Evolutionary conservation across 768 basidiomycete genomes (phyloP), one percentile per base, ranked within the genome.

Genomic region (Trametes cubensis): DNA sequence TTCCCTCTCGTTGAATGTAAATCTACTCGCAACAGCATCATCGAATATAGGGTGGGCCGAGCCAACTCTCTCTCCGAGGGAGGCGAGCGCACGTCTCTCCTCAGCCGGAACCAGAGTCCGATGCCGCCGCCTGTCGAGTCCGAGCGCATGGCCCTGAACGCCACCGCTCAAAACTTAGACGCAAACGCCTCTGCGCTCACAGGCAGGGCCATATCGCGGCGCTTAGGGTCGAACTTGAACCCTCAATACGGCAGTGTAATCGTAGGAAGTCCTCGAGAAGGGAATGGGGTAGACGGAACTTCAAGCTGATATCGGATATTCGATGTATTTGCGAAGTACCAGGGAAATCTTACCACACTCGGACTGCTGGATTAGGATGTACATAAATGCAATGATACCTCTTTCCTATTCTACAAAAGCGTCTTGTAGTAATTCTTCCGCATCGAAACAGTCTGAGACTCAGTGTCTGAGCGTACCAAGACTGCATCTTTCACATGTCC

Each of bases 61-160:
- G 60, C 63, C n/a, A 60, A 60, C 58, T 71, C 68, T 11, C 20
- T 60, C 39, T 34, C 54, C n/a, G 59, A 55, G 20, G 48, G 34
- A 46, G 60, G 55, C 28, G 70, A 71, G n/a, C 70, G 69, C 44
- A 68, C 70, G 17, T 66, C 69, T 4, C 60, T 70, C 11, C 56
- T 70, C 10, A 57, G 62, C 49, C 41, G 45, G 34, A 49, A 42
- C 56, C 50, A 57, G 25, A 56, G 42, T 30, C 61, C 49, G 8
- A 40, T 51, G 34, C 55, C 49, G 30, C 54, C 49, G 30, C 42
- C 55, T n/a, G 40, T 23, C 8, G 61, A 56, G 55, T 46, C 55
- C 28, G 61, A 57, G 21, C 42, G 61, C 18, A 25, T 25, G 18
- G 60, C 46, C 10, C 20, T 30, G 38, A 55, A 48, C 23, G n/a